These are phyloP conservation scores for Trichoderma asperelloides DNA, from an alignment of 495 filamentous ascomycete genomes.

Conservation along the genomic window DNA sequence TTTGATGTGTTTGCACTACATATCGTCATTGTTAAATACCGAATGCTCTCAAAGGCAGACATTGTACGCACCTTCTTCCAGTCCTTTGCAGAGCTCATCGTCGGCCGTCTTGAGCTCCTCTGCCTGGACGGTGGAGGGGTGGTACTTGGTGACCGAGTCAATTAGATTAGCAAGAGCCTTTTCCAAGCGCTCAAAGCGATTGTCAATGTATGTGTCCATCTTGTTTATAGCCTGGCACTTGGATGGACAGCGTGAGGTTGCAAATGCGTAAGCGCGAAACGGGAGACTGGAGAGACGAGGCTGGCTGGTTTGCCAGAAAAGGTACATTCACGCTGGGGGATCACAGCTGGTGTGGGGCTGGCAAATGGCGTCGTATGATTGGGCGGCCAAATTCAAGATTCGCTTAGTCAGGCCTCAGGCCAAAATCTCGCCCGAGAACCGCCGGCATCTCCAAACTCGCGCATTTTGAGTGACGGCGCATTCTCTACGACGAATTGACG, in stretches of 20 bases:
- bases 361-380: neutral
- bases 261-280: neutral
- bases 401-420: slow-evolving; percentile 1
- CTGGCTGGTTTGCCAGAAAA: neutral
- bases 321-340: neutral
- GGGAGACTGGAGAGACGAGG: neutral
- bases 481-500: slow-evolving; percentile 2
- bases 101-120: slow-evolving; percentile 60
- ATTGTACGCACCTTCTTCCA: slow-evolving; percentile 44
- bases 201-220: slow-evolving; percentile 53
- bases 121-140: slow-evolving; percentile 55
- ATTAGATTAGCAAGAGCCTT: slow-evolving; percentile 55
- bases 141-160: slow-evolving; percentile 70
- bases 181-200: slow-evolving; percentile 59
- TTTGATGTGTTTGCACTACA: slow-evolving; percentile 60
- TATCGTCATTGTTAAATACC: neutral
- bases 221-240: neutral
- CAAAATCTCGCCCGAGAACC: neutral
- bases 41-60: neutral
- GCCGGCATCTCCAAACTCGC: slow-evolving; percentile 22
- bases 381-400: neutral
- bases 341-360: neutral
- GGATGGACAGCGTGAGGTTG: neutral
- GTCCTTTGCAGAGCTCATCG: slow-evolving; percentile 46
- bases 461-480: slow-evolving; percentile 14